A percentile compares a stretch with the other conserved stretches of the same genome.
Conservation (phyloP, 2,329 filamentous ascomycete genomes). For the Erysiphe pulchra region DNA sequence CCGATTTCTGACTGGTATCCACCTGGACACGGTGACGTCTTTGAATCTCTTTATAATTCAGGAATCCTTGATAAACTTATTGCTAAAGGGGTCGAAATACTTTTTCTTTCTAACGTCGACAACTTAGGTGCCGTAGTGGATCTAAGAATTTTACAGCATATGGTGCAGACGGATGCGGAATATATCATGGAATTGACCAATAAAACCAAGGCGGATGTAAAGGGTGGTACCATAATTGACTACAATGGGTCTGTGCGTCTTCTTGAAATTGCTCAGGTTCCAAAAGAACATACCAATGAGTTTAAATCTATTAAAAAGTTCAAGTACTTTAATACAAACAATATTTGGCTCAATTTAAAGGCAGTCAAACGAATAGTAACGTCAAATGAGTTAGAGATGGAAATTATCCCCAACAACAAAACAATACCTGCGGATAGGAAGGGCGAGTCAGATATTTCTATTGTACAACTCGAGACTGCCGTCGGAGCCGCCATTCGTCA, state of each 20-base stretch:
- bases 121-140: constrained; percentile 96
- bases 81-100: constrained; percentile 81
- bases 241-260: constrained; percentile 93
- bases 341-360: constrained; percentile 97
- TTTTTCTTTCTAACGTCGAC: constrained; percentile 98
- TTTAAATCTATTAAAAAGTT: constrained; percentile 99
- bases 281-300: constrained; percentile 99
- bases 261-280: constrained; percentile 95
- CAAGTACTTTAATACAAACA: constrained; percentile 99
- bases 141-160: constrained; percentile 94
- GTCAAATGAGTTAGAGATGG: constrained; percentile 95
- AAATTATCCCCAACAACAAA: constrained; percentile 99
- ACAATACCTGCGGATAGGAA: constrained; percentile 97
- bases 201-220: constrained; percentile 99
- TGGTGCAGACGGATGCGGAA: constrained; percentile 90
- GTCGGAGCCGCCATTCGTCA: constrained; percentile 96
- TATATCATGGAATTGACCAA: constrained; percentile 99
- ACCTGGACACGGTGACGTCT: constrained; percentile 96
- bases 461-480: constrained; percentile 94
- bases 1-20: constrained; percentile 95
- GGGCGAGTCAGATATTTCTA: constrained; percentile 93
- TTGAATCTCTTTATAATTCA: constrained; percentile 98
- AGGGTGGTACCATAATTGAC: constrained; percentile 99
- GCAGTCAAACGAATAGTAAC: constrained; percentile 97
- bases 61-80: constrained; percentile 92